These are phyloP conservation scores for Gilbertella persicaria DNA, from an alignment of 371 early-diverging fungal species.

Conservation along the genomic window DNA sequence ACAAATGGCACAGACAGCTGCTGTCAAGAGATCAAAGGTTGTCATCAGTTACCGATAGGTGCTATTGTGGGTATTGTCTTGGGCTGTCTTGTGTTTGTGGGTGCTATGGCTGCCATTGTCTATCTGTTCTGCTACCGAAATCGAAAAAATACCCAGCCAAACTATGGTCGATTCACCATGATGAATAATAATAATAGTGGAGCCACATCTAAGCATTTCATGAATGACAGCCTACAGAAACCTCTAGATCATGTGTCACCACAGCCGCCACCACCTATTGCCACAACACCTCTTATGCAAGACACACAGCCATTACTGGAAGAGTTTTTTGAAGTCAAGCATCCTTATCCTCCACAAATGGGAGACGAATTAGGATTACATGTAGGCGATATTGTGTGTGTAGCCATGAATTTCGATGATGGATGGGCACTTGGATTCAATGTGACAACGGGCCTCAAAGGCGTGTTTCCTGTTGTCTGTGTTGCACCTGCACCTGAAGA, in stretches of 20 bases:
- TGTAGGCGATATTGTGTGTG: constrained; percentile 66
- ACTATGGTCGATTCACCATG: not conserved
- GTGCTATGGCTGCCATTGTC: constrained; percentile 3
- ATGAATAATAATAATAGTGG: not conserved
- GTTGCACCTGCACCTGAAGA: constrained; percentile 44
- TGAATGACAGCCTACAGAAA: not conserved
- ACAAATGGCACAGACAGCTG: constrained; percentile 30
- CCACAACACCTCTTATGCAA: constrained; percentile 6
- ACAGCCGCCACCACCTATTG: not conserved
- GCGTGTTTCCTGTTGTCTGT: constrained; percentile 76
- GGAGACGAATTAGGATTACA: constrained; percentile 70
- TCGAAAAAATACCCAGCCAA: constrained; percentile 8
- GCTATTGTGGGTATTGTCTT: constrained; percentile 31
- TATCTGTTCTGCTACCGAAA: constrained; percentile 8
- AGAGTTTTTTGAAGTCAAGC: constrained; percentile 51
- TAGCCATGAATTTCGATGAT: constrained; percentile 65
- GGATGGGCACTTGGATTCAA: constrained; percentile 77
- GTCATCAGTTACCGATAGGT: constrained; percentile 20
- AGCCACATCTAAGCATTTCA: not conserved
- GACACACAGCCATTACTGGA: constrained; percentile 20
- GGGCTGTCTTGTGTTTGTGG: constrained; percentile 19
- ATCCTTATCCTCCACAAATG: constrained; percentile 63
- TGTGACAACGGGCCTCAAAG: constrained; percentile 63
- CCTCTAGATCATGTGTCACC: not conserved
- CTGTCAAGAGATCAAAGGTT: constrained; percentile 24